Evolutionary conservation across 345 rosid species (phyloP), one percentile per base, ranked within the genome.

Genomic region (Moricandia arvensis): DNA sequence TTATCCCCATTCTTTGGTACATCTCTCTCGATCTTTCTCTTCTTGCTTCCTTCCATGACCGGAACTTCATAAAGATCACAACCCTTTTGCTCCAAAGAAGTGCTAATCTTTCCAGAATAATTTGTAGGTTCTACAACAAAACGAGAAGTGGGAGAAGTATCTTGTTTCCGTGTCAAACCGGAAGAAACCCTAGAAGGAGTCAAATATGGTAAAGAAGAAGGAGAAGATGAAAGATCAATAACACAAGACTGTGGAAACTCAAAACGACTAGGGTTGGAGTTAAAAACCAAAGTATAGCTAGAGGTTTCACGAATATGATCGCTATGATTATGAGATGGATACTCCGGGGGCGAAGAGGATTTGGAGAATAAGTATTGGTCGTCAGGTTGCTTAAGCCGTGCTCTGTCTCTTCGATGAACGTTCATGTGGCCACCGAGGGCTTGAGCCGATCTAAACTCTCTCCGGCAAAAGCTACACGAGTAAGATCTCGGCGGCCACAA

Each of bases 381-480:
- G 13, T 88, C 85, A 29, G 87, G 72, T 71, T 87, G 91, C 82
- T 88, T 91, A 65, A 89, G 85, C 75, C 97, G 81, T 59, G 98
- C 96, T 82, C 95, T 86, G 77, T 91, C 98, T 76, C 97, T 89
- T 76, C 98, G 84, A 74, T 93, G 98, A 59, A 93, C 91, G 68
- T 92, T 92, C 97, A 92, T 93, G 77, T 93, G 97, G 64, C 97
- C 97, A 21, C 97, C 97, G 9, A 92, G 88, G 54, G 97, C 97
- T 86, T 87, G 98, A 71, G 96, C 96, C 59, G 95, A 90, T 78
- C 85, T 82, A 75, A 93, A 92, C 77, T 92, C 94, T 82, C 96
- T 82, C 57, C 86, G 84, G 58, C 97, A 92, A 38, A 90, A 90
- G 84, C 86, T 90, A 66, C 97, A 92, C 60, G 91, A 74, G 77